Evolutionary conservation across 2,329 filamentous ascomycete genomes (phyloP), one percentile per base, ranked within the genome.

Genomic region (Beauveria rudraprayagi): DNA sequence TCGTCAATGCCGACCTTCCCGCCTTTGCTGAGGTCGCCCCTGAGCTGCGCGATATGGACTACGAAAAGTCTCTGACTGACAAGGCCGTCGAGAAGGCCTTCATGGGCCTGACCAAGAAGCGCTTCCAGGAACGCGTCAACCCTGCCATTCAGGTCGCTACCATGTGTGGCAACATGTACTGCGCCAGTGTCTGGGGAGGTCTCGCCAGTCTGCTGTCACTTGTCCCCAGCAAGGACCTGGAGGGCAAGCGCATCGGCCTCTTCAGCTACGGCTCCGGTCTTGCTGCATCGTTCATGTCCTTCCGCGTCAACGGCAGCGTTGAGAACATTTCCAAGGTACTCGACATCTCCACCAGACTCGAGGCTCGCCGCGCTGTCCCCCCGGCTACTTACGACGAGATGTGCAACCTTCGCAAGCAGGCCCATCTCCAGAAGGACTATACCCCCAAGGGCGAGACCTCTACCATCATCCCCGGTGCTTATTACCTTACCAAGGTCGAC

Each of bases 11-110:
- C 53, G 80, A 85, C 64, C 79, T 82, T 74, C 76, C 86, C 52
- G 80, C 80, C 61, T 94, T 93, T 70, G 83, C 83, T 63, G 88
- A 91, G 66, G 88, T 93, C 43, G 83, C 90, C 58, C 81, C 87
- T 47, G 90, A 92, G 75, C 77, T 93, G 64, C 85, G 87, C 65
- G 88, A 91, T 69, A 81, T 94, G 76, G 86, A 90, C 71, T 93
- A 93, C 76, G 80, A 87, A 70, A 86, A 87, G 76, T 93, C 90
- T 3, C 76, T 94, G 68, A 85, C 84, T 64, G 90, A 94, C 80
- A 92, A 91, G 81, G 83, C 80, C 58, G 83, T 94, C 44, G 90
- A 94, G 81, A 94, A 93, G 85, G 88, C 87, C 64, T 94, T 94
- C 75, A 90, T 94, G 87, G 80, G 73, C 62, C 80, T 93, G 68